Evolutionary conservation across 805 yeast species (phyloP), one percentile per base, ranked within the genome.

Genomic region (Candida khao-thaluensis): DNA sequence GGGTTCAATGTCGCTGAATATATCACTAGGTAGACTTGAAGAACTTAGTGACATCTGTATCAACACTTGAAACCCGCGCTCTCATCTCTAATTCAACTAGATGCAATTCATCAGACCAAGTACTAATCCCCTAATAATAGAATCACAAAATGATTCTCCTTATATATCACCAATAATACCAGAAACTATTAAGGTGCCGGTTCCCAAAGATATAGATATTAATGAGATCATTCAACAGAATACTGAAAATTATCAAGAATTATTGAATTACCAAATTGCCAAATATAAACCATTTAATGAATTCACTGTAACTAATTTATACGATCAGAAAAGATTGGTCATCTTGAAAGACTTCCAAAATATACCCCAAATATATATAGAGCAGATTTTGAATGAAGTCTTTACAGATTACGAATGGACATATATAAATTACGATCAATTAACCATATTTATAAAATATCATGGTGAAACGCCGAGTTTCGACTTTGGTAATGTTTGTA

Each of bases 281-380:
- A 37, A 38, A 17, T 17, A 14, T 20, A 23, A 17, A n/a, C 33
- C 28, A 15, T 16, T 38, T 11, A 11, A 26, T n/a, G 21, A 38
- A n/a, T 33, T 38, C 22, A 18, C 15, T 5, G 15, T 38, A 3
- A 14, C 12, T 8, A 21, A 17, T 9, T 15, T 27, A 12, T 21
- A 41, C 1, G 66, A 58, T 29, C 51, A 66, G 27, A 53, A 59
- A 30, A 59, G 67, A 24, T 59, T 64, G 3, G 51, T 69, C 2
- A 49, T 60, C 4, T 43, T 71, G 9, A 50, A 54, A 17, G 62
- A 62, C 27, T 59, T 72, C 37, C 68, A 66, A 5, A 57, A 54
- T 10, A 43, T 69, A 4, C 48, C 53, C 22, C 50, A 50, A 28
- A 40, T 43, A 1, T 49, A 57, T 1, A 50, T 69, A 16, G 76